Conservation (phyloP, 257 asterid genomes). For the Scutellaria baicalensis region DNA sequence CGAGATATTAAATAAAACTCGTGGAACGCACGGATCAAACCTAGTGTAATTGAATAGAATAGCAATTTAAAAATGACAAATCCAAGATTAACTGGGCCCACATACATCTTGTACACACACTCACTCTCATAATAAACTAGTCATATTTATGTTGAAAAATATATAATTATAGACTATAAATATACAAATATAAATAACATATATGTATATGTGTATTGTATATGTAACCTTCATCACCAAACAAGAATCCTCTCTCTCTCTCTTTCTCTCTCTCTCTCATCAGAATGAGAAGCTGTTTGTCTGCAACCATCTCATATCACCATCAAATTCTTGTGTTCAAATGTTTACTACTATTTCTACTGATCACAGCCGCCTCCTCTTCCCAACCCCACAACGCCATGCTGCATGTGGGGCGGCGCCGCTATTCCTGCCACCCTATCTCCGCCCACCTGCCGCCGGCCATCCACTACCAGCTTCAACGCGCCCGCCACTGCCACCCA, state of each 20-base stretch:
- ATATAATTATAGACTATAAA: neutral
- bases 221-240: slow-evolving; percentile 4
- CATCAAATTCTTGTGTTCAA: neutral
- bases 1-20: too few species aligned
- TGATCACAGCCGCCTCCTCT: slow-evolving; percentile 1
- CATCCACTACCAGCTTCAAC: slow-evolving; percentile 39
- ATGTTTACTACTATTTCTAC: slow-evolving; percentile 10
- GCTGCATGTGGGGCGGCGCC: slow-evolving; percentile 19
- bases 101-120: neutral
- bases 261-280: slow-evolving; percentile 6
- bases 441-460: slow-evolving; percentile 23
- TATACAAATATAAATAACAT: neutral
- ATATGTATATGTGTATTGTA: neutral
- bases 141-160: neutral
- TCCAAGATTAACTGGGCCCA: neutral
- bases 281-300: slow-evolving; percentile 24
- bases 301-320: slow-evolving; percentile 8
- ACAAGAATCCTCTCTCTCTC: neutral
- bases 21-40: too few species aligned
- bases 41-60: too few species aligned
- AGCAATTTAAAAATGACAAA: too few species aligned
- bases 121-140: neutral
- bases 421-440: slow-evolving; percentile 22
- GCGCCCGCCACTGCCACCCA: slow-evolving; percentile 54
- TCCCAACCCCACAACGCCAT: slow-evolving; percentile 14